Base-by-base conservation (phyloP, 805 yeast species). In the Wickerhamiella vanderwaltii region DNA sequence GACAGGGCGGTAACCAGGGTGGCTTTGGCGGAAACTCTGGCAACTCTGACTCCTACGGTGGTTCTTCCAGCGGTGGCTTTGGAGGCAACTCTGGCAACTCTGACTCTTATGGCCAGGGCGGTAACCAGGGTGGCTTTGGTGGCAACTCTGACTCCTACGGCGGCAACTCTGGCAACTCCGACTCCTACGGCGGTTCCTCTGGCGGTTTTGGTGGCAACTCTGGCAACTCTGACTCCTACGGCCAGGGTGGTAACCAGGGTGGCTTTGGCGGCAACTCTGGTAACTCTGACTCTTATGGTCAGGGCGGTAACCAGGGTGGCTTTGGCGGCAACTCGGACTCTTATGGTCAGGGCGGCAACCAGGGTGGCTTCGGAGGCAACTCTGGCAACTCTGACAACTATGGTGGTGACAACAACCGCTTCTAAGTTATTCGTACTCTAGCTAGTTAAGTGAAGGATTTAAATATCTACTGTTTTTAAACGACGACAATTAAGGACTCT, bases 331-430 rank as follows among this genome's bases (percentile, higher is more conserved):
- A 31, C 35, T 28, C 30, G 30, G 9, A 31, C 35, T 11, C 16
- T 31, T 16, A 24, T 12, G 28, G 12, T 16, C 31, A 29, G 31
- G 15, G 31, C 12, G 31, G 31, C 31, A 29, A n/a, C 31, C 26
- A 24, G 26, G 37, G 23, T 22, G 23, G 37, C 29, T 34, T 6
- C n/a, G 36, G 36, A 18, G 37, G 37, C 17, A 35, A 35, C 39
- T 37, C 40, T n/a, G 32, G 32, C 15, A 19, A 16, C 39, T 28
- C 29, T 12, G 26, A 28, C 25, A n/a, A n/a, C n/a, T 9, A 18
- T 25, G 18, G 20, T 9, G 39, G 23, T n/a, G 15, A 29, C 19
- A 22, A 29, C 34, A 29, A 37, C 34, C 34, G 33, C 33, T 37
- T 37, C 15, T 37, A 37, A 29, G 17, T 20, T 31, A 31, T 31